Percentiles rank a stretch among this genome's conserved stretches.
Evolutionary conservation across 1,284 basidiomycete genomes (phyloP).

Genomic region (Tilletia setariae): DNA sequence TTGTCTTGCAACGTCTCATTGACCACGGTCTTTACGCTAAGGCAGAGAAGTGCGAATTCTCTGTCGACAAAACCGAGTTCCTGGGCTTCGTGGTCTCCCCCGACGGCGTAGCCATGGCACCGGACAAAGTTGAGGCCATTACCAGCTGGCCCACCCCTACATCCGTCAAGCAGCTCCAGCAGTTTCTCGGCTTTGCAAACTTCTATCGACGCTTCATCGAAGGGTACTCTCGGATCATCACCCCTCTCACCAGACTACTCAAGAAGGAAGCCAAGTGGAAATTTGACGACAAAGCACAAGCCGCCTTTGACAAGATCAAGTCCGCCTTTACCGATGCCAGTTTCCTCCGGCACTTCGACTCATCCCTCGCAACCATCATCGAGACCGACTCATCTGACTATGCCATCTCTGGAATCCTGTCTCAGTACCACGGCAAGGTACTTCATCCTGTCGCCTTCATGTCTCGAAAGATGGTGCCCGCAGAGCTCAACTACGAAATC

Average conservation of each 20-base stretch:
- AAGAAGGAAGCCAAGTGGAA: too few relatives aligned
- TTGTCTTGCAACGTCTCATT: neutral
- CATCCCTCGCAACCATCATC: constrained; percentile 46
- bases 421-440: neutral
- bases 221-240: neutral
- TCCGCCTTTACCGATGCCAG: too few relatives aligned
- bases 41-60: constrained; percentile 12
- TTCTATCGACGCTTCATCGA: constrained; percentile 8
- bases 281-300: too few relatives aligned
- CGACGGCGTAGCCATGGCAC: neutral
- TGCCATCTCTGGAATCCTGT: neutral
- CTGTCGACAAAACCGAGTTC: neutral
- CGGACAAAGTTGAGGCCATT: neutral
- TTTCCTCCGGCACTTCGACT: constrained; percentile 57
- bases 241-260: constrained; percentile 6
- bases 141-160: neutral
- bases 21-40: neutral
- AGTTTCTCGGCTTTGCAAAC: neutral
- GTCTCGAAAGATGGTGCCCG: constrained; percentile 25
- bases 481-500: too few relatives aligned
- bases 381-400: constrained; percentile 41
- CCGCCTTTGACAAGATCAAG: too few relatives aligned
- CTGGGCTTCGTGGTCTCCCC: neutral
- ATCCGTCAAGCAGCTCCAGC: neutral
- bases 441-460: constrained; percentile 13